Base-by-base conservation (phyloP, 768 basidiomycete genomes). In the Boletus vermiculosoides region DNA sequence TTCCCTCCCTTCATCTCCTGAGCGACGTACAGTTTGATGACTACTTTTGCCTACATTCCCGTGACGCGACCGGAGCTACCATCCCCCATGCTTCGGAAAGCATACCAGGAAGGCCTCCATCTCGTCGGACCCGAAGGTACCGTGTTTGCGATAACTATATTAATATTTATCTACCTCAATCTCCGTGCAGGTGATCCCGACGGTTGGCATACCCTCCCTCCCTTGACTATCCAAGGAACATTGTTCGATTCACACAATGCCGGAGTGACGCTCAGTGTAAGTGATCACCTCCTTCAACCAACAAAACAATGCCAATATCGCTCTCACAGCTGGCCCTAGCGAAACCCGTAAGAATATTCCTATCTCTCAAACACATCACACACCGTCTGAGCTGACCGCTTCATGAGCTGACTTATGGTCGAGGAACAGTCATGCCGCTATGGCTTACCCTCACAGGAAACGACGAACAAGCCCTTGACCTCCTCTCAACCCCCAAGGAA, bases 341-440 rank as follows among this genome's bases (percentile, higher is more conserved):
- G 18, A 78, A 69, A 39, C 83, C 83, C 13, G 78, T 79, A 65
- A 63, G 73, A 59, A 44, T 5, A 34, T 34, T 46, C 9, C 22
- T 16, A 6, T 22, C 37, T 33, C 31, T 25, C 5, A 20, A n/a
- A 48, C 39, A 9, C 34, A 36, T 16, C 42, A n/a, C 11, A 13
- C 8, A 18, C 12, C 2, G 8, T n/a, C 40, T 18, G 2, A 33
- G 25, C 41, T 33, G 28, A 57, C 8, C 9, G 5, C 44, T 39
- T 42, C 11, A 1, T 37, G 56, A 85, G 83, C 71, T 83, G 13
- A 76, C 72, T 5, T 84, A 77, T 65, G 75, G 81, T 13, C 65
- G 78, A n/a, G 81, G 80, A 8, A 78, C 80, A 9, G 75, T 78
- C 0, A 74, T 85, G 5, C 83, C 83, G 10, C 66, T 86, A 9